Percentiles rank a stretch among this genome's conserved stretches.
Conservation (phyloP, 805 yeast species). For the Wickerhamiella kazuoi region DNA sequence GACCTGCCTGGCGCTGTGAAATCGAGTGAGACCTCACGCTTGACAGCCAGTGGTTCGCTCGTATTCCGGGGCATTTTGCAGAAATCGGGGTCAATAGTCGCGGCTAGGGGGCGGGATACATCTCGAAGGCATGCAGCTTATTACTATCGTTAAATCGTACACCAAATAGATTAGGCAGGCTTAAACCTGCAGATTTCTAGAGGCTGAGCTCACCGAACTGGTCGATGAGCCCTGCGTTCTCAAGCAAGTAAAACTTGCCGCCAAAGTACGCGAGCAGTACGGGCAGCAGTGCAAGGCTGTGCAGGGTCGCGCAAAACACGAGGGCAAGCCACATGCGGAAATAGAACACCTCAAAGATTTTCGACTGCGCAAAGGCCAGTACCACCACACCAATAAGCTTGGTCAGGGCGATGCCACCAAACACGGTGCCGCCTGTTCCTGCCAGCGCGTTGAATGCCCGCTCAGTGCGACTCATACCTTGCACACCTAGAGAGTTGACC, state of each 20-base stretch:
- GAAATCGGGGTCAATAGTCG: too few species aligned
- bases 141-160: too few species aligned
- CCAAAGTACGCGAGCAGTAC: constrained; percentile 49
- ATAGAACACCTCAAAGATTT: constrained; percentile 79
- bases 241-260: constrained; percentile 33
- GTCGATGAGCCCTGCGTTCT: constrained; percentile 16
- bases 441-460: constrained; percentile 40
- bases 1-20: too few species aligned
- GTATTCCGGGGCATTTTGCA: too few species aligned
- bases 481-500: constrained; percentile 18
- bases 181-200: too few species aligned
- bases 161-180: too few species aligned
- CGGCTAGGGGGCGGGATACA: too few species aligned
- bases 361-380: constrained; percentile 69
- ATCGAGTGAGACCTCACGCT: too few species aligned
- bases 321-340: constrained; percentile 88
- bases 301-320: constrained; percentile 59
- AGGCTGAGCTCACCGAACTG: constrained; percentile 12
- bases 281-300: constrained; percentile 66
- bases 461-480: constrained; percentile 18
- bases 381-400: constrained; percentile 77
- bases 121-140: too few species aligned
- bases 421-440: constrained; percentile 76
- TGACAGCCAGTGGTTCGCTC: too few species aligned
- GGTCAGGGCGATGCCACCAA: constrained; percentile 80